Evolutionary conservation across 176 grass and related monocot species (phyloP).

Genomic region (Aegilops tauschii): DNA sequence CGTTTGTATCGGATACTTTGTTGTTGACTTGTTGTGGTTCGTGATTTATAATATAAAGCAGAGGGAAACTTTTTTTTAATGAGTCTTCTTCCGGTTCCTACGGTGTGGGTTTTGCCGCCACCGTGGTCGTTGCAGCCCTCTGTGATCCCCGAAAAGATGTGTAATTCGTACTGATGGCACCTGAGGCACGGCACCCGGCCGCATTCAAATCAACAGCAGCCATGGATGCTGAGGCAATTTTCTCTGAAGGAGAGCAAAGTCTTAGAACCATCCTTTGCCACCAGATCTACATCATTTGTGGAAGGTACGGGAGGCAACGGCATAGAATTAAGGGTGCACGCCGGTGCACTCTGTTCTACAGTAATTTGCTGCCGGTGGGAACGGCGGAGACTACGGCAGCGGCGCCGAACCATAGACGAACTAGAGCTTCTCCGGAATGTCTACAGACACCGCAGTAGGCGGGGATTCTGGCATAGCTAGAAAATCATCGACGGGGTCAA

Average conservation of each 20-base stretch:
- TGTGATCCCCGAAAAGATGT: not conserved
- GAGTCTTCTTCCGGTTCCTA: not conserved
- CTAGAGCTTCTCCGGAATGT: not conserved
- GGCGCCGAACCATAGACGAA: not conserved
- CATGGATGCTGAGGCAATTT: not conserved
- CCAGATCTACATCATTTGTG: not conserved
- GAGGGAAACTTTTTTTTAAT: not conserved
- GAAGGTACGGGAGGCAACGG: not conserved
- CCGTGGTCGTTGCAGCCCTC: not conserved
- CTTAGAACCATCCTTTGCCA: not conserved
- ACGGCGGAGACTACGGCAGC: not conserved
- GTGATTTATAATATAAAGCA: too few relatives aligned
- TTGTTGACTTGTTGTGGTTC: too few relatives aligned
- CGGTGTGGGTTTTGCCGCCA: not conserved
- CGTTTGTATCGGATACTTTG: too few relatives aligned
- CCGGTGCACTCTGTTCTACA: not conserved
- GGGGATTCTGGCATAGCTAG: not conserved
- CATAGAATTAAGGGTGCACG: not conserved
- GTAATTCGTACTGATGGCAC: too few relatives aligned
- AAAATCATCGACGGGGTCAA: not conserved
- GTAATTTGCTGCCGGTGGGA: not conserved
- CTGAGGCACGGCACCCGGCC: too few relatives aligned
- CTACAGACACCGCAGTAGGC: constrained; percentile 12
- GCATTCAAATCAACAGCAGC: not conserved
- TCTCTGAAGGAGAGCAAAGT: not conserved